Conservation (phyloP, 192 early-diverging fungal genomes). For the Gonapodya prolifera region DNA sequence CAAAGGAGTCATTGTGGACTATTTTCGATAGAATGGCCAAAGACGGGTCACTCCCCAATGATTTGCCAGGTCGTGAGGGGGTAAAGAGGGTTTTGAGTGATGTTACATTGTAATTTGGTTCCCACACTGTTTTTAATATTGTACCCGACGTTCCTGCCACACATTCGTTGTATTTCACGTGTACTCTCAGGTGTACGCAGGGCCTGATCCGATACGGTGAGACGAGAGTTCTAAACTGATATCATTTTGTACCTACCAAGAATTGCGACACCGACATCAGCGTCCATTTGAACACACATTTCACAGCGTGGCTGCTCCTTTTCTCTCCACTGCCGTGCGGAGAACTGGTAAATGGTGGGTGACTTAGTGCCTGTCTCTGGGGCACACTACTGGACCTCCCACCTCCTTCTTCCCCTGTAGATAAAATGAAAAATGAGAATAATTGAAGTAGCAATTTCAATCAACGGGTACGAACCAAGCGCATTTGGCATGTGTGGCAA, state of each 20-base stretch:
- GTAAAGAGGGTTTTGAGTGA: too few species aligned
- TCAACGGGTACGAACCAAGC: not conserved
- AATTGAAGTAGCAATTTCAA: not conserved
- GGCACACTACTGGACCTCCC: not conserved
- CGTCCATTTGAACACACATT: not conserved
- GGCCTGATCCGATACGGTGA: too few species aligned
- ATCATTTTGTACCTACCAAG: not conserved
- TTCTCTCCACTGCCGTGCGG: not conserved
- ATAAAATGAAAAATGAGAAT: not conserved
- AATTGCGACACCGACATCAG: not conserved
- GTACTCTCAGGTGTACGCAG: too few species aligned
- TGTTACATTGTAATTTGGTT: too few species aligned
- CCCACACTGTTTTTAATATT: too few species aligned
- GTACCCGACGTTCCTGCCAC: too few species aligned
- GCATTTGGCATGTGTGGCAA: not conserved
- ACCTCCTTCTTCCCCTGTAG: not conserved
- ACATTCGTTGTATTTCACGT: too few species aligned
- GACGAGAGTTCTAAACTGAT: too few species aligned
- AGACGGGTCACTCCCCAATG: too few species aligned
- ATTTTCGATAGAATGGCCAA: too few species aligned
- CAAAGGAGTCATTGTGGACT: too few species aligned
- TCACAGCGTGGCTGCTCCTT: not conserved
- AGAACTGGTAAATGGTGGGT: not conserved
- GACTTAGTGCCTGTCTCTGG: not conserved
- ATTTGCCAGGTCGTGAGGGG: too few species aligned